Evolutionary conservation across 768 basidiomycete genomes (phyloP), one percentile per base, ranked within the genome.

Genomic region (Xerocomellus intermedius): DNA sequence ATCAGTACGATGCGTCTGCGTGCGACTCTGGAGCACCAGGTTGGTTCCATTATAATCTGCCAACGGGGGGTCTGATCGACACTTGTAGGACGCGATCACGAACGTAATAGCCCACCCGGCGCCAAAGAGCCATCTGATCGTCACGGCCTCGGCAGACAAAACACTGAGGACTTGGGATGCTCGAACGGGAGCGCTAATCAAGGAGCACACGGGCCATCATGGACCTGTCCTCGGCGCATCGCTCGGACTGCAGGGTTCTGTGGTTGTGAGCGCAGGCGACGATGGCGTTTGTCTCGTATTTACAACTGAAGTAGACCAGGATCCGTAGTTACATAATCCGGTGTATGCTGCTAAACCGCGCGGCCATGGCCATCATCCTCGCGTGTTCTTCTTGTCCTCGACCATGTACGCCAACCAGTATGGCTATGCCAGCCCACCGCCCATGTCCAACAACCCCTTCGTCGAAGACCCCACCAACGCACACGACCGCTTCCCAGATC

Each of bases 131-230:
- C 82, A 95, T 64, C 75, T 96, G 24, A 71, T 99, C 26, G 83
- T 95, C 17, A 90, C 94, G 12, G 90, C 82, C 0, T 96, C 93
- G 9, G 91, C 91, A 2, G 97, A 99, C 72, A 84, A 79, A 54
- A 89, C 85, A 1, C 76, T 98, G 50, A 85, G 82, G 56, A 95
- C 94, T 13, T 98, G 95, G 96, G 96, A 99, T 69, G 86, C 85
- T 13, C 85, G 94, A 42, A 90, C 87, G 2, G 95, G 96, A 0
- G 73, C 79, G 3, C 78, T 95, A 21, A 55, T 96, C 26, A 83
- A 83, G 30, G 86, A 86, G 47, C 91, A 98, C 68, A 84, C 80
- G 22, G 96, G 95, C 2, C 95, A 98, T 62, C 80, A 76, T 17
- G 91, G 81, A 0, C 80, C 89, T 0, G 80, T 98, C 6, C 81